Base-by-base conservation (phyloP, 257 asterid genomes). In the Jacaranda copaia region DNA sequence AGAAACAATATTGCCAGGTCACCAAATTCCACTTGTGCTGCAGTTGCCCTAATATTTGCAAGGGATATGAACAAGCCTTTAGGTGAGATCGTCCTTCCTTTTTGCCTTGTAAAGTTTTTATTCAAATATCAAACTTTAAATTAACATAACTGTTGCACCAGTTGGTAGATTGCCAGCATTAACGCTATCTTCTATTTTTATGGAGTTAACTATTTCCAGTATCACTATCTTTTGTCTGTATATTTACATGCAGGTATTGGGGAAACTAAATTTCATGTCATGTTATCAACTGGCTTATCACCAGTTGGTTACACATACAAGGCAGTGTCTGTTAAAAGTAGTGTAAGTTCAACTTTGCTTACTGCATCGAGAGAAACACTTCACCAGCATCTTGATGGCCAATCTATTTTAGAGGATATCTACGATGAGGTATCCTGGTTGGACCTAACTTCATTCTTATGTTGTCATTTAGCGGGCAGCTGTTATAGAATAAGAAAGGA, bases 261-360 rank as follows among this genome's bases (percentile, higher is more conserved):
- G 81, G 92, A 92, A 77, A 92, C 84, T 73, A 82, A 87, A 55
- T 92, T 94, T 84, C 89, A 89, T 83, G 92, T 81, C 80, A 80
- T 88, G 84, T 69, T 91, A 73, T 92, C 97, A 65, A 79, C 85
- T 67, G 98, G 99, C 46, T 15, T 89, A 61, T 87, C 89, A 63
- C 96, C 98, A 16, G 77, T 92, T 57, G 99, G 98, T 73, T 67
- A 86, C 39, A 81, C 72, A n/a, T 92, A 86, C 84, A 87, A 80
- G 81, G 92, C 95, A 77, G 88, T 79, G 83, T 85, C 93, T 43
- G 98, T 87, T 75, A 91, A 79, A 84, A 77, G 81, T 72, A 43
- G 48, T 43, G 77, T 70, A 61, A 38, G 38, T 75, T 72, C 86
- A 38, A 91, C 97, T 12, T 85, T 89, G 93, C 89, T 94, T 75